phyloP scores from a whole-genome alignment of 345 rosid genomes.

The Gossypium rotundifolium region DNA sequence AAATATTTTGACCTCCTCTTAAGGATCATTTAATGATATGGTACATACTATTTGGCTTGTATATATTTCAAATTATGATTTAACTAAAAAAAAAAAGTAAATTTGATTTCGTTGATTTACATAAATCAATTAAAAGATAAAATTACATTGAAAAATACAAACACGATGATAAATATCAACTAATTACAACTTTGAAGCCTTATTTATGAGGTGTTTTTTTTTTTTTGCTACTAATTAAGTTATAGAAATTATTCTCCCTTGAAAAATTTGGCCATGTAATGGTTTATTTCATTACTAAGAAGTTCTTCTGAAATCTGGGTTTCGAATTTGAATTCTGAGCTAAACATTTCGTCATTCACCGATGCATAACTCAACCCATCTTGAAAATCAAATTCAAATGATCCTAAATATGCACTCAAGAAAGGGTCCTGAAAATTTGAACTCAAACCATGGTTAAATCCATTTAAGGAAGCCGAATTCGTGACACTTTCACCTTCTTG shows the following conservation, averaged over 20 bases:
- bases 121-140: no score
- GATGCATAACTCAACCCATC: slow-evolving; percentile 24
- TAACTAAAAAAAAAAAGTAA: no score
- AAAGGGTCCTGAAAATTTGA: slow-evolving; percentile 25
- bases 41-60: no score
- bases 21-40: no score
- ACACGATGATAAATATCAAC: slow-evolving; percentile 10
- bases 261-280: neutral
- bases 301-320: slow-evolving; percentile 42
- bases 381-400: slow-evolving; percentile 21
- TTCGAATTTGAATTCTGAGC: slow-evolving; percentile 43
- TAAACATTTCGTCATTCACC: slow-evolving; percentile 33
- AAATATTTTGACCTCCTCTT: no score
- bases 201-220: no score
- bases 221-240: neutral
- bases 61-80: no score
- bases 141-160: no score
- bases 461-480: slow-evolving; percentile 18
- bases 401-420: slow-evolving; percentile 18
- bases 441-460: slow-evolving; percentile 11
- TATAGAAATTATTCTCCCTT: slow-evolving; percentile 23
- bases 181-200: neutral
- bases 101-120: no score
- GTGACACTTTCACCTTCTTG: slow-evolving; percentile 20
- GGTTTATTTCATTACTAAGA: slow-evolving; percentile 27